Percentiles rank a stretch among this genome's conserved stretches.
Evolutionary conservation across 1,284 basidiomycete species (phyloP).

Genomic region (Trichosporon ovoides): DNA sequence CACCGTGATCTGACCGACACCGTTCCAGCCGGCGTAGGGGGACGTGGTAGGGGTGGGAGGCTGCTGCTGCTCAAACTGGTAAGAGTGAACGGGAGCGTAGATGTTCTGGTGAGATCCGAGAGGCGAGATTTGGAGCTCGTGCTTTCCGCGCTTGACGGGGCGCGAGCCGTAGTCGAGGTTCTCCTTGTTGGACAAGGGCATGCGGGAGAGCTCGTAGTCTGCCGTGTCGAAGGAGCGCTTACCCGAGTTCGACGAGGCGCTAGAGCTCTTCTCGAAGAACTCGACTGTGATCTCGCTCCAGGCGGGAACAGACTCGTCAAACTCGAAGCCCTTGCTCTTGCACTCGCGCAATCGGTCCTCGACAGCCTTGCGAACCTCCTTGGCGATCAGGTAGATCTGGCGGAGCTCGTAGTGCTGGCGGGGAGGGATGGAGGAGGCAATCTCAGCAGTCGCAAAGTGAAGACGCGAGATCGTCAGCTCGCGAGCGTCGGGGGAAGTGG

Average conservation of each 20-base stretch:
- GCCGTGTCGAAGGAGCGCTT: conserved; percentile 14
- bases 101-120: conserved; percentile 19
- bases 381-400: conserved; percentile 54
- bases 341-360: conserved; percentile 18
- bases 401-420: conserved; percentile 50
- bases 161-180: conserved; percentile 17
- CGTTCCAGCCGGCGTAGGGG: conserved; percentile 12
- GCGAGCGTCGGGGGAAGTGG: conserved; percentile 17
- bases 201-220: conserved; percentile 11
- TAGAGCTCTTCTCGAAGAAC: conserved; percentile 32
- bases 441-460: conserved; percentile 52
- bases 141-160: conserved; percentile 19
- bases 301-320: conserved; percentile 7
- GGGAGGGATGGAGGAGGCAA: conserved; percentile 50
- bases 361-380: conserved; percentile 35
- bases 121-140: conserved; percentile 13
- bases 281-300: conserved; percentile 18
- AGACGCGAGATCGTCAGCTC: conserved; percentile 47
- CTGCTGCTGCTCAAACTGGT: conserved; percentile 8
- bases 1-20: conserved; percentile 13
- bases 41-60: conserved; percentile 11
- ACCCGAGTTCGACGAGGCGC: conserved; percentile 9
- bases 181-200: conserved; percentile 18
- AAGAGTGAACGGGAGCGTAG: conserved; percentile 18
- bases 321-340: conserved; percentile 2